These are phyloP conservation scores for Hymenochaete sp. DNA, from an alignment of 1,284 basidiomycete genomes.

Conservation along the genomic window DNA sequence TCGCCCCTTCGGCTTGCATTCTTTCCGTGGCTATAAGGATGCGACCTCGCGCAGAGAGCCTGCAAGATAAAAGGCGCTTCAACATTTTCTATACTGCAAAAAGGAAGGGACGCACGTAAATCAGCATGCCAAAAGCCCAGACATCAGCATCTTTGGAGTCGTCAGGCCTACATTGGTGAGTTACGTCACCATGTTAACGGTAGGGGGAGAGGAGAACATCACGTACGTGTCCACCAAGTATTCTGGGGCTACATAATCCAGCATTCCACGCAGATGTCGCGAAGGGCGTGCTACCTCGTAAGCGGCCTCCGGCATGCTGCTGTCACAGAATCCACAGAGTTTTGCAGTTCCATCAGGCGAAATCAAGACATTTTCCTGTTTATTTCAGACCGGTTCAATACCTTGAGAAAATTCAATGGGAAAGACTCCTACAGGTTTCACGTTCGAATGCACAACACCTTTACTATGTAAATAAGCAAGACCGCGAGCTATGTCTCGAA, in stretches of 20 bases:
- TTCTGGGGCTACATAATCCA: neutral
- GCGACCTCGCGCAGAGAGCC: too few species aligned
- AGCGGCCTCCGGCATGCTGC: neutral
- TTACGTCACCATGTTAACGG: too few species aligned
- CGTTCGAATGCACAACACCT: neutral
- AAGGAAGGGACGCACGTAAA: conserved; percentile 4
- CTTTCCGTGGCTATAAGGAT: too few species aligned
- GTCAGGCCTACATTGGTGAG: too few species aligned
- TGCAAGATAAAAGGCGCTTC: too few species aligned
- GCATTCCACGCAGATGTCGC: neutral
- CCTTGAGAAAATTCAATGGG: too few species aligned
- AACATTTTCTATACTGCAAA: too few species aligned
- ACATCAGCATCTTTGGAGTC: conserved; percentile 3
- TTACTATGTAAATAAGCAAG: neutral
- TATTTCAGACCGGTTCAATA: neutral
- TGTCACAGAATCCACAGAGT: neutral
- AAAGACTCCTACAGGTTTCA: neutral
- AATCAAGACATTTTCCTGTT: conserved; percentile 15
- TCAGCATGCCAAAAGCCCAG: conserved; percentile 8
- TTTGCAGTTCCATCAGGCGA: too few species aligned
- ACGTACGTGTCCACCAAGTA: neutral
- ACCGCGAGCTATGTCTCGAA: neutral
- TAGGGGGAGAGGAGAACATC: too few species aligned
- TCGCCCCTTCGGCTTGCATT: too few species aligned
- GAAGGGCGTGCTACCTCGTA: neutral